Percentiles rank a stretch among this genome's conserved stretches.
phyloP scores from a whole-genome alignment of 1,139 yeast species.

The Scheffersomyces stambukii region DNA sequence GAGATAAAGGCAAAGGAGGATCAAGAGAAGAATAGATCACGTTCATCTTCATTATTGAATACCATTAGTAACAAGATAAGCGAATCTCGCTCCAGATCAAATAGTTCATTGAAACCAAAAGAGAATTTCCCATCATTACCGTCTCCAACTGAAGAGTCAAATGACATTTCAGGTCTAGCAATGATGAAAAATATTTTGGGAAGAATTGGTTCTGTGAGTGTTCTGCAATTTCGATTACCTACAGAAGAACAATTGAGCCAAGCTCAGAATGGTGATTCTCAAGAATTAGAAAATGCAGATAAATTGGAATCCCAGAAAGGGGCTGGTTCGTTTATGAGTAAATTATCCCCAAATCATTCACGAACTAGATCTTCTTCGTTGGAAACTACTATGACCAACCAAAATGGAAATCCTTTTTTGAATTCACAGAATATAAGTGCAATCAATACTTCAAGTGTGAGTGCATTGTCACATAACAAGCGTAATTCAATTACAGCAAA shows the following conservation, averaged over 20 bases:
- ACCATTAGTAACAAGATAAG: slow-evolving; percentile 28
- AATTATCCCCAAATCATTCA: slow-evolving; percentile 31
- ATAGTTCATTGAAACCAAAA: slow-evolving; percentile 25
- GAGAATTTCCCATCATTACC: slow-evolving; percentile 26
- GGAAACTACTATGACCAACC: slow-evolving; percentile 13
- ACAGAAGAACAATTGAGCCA: too few relatives aligned
- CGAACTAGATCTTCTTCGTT: slow-evolving; percentile 39
- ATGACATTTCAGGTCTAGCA: slow-evolving; percentile 18
- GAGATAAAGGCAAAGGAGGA: slow-evolving; percentile 15
- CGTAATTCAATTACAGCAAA: slow-evolving; percentile 38
- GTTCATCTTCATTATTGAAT: slow-evolving; percentile 39
- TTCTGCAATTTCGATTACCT: too few relatives aligned
- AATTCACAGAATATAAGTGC: too few relatives aligned
- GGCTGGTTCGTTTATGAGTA: slow-evolving; percentile 26
- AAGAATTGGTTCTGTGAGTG: slow-evolving; percentile 24
- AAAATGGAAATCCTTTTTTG: too few relatives aligned
- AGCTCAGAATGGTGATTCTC: slow-evolving; percentile 1
- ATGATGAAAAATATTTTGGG: slow-evolving; percentile 37
- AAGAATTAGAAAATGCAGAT: slow-evolving; percentile 2
- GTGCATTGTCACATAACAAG: slow-evolving; percentile 15
- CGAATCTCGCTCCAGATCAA: slow-evolving; percentile 34
- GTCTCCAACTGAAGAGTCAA: slow-evolving; percentile 13
- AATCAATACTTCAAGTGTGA: slow-evolving; percentile 2
- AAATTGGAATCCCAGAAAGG: too few relatives aligned
- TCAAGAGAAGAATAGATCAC: slow-evolving; percentile 21